Evolutionary conservation across 805 yeast species (phyloP).

Genomic region (Sungouiozyma intestinalis): DNA sequence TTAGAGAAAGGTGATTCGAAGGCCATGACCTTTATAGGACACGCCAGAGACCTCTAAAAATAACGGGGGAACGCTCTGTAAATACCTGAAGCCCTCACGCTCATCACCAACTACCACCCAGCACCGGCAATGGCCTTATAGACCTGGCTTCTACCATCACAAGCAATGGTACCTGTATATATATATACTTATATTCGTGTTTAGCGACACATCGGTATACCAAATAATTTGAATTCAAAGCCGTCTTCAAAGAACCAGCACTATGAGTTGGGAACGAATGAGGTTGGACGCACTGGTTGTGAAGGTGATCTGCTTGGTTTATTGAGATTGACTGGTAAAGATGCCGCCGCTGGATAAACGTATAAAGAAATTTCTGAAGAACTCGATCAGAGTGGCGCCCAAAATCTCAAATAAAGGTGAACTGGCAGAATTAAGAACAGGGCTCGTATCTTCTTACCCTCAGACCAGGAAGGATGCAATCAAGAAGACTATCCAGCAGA

Average conservation of each 20-base stretch:
- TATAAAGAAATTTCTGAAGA: conserved; percentile 27
- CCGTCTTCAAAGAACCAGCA: too few species aligned
- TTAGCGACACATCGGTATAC: background rate
- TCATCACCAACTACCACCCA: too few species aligned
- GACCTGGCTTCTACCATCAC: background rate
- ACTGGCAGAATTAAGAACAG: conserved; percentile 81
- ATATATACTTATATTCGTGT: background rate
- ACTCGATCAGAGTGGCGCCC: conserved; percentile 30
- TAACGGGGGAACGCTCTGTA: too few species aligned
- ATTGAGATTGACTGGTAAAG: background rate
- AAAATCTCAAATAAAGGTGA: conserved; percentile 45
- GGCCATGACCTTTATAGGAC: conserved; percentile 54
- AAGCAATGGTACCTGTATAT: background rate
- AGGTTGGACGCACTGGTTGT: too few species aligned
- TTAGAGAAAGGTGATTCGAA: conserved; percentile 54
- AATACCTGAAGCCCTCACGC: too few species aligned
- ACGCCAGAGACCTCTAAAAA: conserved; percentile 10
- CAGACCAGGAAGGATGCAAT: conserved; percentile 93
- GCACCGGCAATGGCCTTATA: background rate
- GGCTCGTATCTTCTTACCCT: conserved; percentile 90
- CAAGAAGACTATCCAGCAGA: conserved; percentile 92
- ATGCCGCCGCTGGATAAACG: conserved; percentile 29
- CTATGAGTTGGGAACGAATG: too few species aligned
- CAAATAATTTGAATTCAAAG: background rate
- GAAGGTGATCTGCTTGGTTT: too few species aligned